phyloP scores from a whole-genome alignment of 73 alveolate species.

The Diophrys appendiculata region DNA sequence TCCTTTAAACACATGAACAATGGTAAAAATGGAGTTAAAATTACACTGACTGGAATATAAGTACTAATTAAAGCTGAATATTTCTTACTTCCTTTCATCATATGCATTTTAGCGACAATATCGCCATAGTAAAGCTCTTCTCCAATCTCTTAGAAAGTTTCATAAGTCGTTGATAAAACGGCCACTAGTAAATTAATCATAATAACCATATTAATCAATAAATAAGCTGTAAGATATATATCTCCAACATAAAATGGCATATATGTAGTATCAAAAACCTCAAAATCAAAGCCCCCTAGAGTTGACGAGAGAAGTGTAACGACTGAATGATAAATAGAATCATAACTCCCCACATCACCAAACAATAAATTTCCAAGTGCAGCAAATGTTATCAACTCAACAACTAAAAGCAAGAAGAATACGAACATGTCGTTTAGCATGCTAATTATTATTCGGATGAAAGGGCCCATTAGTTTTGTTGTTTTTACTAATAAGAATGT shows the following conservation, averaged over 20 bases:
- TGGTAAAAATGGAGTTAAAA: background rate
- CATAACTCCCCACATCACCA: background rate
- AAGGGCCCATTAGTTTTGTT: background rate
- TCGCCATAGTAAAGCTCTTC: background rate
- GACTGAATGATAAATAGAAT: background rate
- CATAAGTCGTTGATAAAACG: background rate
- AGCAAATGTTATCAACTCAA: background rate
- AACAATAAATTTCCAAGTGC: background rate
- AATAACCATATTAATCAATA: background rate
- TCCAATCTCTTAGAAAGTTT: background rate
- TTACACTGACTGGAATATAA: background rate
- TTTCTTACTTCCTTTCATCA: background rate
- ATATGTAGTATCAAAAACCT: background rate
- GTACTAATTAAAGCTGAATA: background rate
- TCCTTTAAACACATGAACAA: background rate
- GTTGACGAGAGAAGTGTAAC: background rate
- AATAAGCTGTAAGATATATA: background rate
- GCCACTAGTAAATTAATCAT: background rate
- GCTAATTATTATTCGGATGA: background rate
- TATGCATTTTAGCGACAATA: background rate
- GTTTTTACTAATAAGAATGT: background rate
- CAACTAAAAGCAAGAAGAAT: background rate
- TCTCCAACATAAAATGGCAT: background rate
- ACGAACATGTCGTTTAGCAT: background rate
- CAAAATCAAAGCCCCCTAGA: constrained; percentile 19